Base-by-base conservation (phyloP, 768 basidiomycete species). In the Porpolomopsis calyptriformis region DNA sequence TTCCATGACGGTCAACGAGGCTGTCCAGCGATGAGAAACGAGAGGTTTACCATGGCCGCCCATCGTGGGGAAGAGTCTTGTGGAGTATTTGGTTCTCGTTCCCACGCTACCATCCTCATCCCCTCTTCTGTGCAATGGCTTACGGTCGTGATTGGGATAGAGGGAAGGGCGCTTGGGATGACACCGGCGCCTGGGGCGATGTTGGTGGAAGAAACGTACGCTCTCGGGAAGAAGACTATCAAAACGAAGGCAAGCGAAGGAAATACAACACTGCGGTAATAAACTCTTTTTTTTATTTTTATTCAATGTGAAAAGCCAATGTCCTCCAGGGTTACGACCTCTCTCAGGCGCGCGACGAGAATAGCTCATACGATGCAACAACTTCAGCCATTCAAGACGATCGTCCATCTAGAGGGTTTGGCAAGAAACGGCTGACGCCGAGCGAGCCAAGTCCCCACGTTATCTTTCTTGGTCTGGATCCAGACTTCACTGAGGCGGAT, bases 381-480 rank as follows among this genome's bases (percentile, higher is more conserved):
- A 37, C 44, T 45, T 37, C 62, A 61, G 41, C 67, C 55, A 59
- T 68, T 22, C 68, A 73, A 46, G 71, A 73, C 44, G 77, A 80
- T 57, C 77, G 66, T 45, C 59, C 61, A 39, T 64, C 76, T 54
- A 60, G 63, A 48, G 66, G 58, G 27, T 73, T 74, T 56, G 59
- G 59, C 59, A 87, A 87, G 71, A 87, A 88, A 62, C 83, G 86
- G 44, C 72, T 87, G 34, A 70, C 77, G 48, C 83, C 87, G 24
- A 91, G 87, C 45, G 86, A 89, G 61, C 82, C 87, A 39, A 89
- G 85, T 60, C 79, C 82, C 37, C 91, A 97, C 67, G 87, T 97
- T 60, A 94, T 96, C 58, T 94, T 96, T 64, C 79, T 97, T 50
- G 92, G 92, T 46, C 65, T 97, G 48, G 92, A 96, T 63, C 80